Evolutionary conservation across 2,329 filamentous ascomycete genomes (phyloP).

Genomic region (Penicillium carneum): DNA sequence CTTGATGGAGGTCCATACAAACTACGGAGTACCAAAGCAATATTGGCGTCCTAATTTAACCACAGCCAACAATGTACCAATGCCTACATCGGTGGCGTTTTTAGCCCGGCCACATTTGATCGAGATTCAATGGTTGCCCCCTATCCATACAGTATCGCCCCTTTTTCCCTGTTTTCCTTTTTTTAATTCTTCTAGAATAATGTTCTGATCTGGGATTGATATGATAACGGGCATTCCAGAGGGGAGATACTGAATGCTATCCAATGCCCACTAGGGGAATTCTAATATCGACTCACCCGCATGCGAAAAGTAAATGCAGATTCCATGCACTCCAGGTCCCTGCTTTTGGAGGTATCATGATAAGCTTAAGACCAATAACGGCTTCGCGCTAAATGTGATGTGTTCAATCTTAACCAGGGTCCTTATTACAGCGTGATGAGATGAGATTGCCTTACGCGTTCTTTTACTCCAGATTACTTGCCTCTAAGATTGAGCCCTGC

Average conservation of each 20-base stretch:
- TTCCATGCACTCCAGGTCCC: slow-evolving; percentile 12
- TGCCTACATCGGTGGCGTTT: slow-evolving; percentile 38
- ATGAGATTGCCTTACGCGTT: slow-evolving; percentile 18
- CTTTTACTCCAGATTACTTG: not conserved
- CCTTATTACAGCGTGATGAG: slow-evolving; percentile 13
- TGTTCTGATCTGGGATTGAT: slow-evolving; percentile 23
- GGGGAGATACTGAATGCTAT: slow-evolving; percentile 18
- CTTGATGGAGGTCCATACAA: slow-evolving; percentile 6
- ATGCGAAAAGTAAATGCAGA: slow-evolving; percentile 20
- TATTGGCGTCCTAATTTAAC: slow-evolving; percentile 15
- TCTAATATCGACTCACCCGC: slow-evolving; percentile 23
- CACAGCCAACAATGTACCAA: slow-evolving; percentile 27
- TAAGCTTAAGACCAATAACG: slow-evolving; percentile 31
- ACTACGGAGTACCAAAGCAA: not conserved
- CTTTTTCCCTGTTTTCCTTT: slow-evolving; percentile 6
- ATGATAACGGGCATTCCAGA: slow-evolving; percentile 34
- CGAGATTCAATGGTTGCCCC: slow-evolving; percentile 22
- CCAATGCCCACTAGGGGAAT: slow-evolving; percentile 17
- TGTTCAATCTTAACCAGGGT: slow-evolving; percentile 30
- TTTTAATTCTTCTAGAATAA: slow-evolving; percentile 6
- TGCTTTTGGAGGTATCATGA: slow-evolving; percentile 23
- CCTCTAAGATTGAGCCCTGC: not conserved
- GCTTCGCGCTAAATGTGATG: slow-evolving; percentile 27
- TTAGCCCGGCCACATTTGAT: slow-evolving; percentile 23
- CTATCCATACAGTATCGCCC: slow-evolving; percentile 17